These are phyloP conservation scores for Geotrichum fermentans DNA, from an alignment of 1,139 yeast genomes.

Conservation along the genomic window DNA sequence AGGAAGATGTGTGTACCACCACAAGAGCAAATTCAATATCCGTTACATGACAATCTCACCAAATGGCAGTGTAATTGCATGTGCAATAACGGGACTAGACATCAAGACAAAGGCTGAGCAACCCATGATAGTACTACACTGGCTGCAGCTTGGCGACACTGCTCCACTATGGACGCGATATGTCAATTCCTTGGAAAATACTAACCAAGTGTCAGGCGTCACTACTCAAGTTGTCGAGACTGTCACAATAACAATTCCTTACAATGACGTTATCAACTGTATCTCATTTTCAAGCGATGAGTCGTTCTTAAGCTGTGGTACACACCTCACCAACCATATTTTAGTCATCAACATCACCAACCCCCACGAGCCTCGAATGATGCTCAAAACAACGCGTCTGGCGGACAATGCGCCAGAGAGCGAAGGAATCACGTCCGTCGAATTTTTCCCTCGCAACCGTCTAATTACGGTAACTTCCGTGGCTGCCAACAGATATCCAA, in stretches of 20 bases:
- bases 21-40: slow-evolving; percentile 68
- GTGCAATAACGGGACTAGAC: slow-evolving; percentile 79
- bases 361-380: slow-evolving; percentile 62
- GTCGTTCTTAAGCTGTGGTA: slow-evolving; percentile 69
- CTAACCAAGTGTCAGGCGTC: slow-evolving; percentile 7
- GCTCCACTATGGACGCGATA: slow-evolving; percentile 14
- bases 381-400: slow-evolving; percentile 59
- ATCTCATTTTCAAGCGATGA: slow-evolving; percentile 69
- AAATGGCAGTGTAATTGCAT: slow-evolving; percentile 60
- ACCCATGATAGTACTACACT: slow-evolving; percentile 70
- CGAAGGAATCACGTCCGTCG: slow-evolving; percentile 85
- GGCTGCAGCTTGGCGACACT: slow-evolving; percentile 28
- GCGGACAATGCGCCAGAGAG: slow-evolving; percentile 57
- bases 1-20: slow-evolving; percentile 66
- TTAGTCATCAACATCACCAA: slow-evolving; percentile 66
- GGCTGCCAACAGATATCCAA: slow-evolving; percentile 52
- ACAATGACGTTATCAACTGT: slow-evolving; percentile 75
- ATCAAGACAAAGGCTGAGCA: slow-evolving; percentile 66
- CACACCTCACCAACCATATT: slow-evolving; percentile 75
- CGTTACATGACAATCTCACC: slow-evolving; percentile 71
- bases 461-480: slow-evolving; percentile 56
- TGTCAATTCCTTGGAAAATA: not conserved
- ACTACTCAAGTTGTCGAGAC: slow-evolving; percentile 40
- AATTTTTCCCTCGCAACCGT: slow-evolving; percentile 57
- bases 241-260: slow-evolving; percentile 76